Base-by-base conservation (phyloP, 306 rosid genomes). In the Quercus robur region DNA sequence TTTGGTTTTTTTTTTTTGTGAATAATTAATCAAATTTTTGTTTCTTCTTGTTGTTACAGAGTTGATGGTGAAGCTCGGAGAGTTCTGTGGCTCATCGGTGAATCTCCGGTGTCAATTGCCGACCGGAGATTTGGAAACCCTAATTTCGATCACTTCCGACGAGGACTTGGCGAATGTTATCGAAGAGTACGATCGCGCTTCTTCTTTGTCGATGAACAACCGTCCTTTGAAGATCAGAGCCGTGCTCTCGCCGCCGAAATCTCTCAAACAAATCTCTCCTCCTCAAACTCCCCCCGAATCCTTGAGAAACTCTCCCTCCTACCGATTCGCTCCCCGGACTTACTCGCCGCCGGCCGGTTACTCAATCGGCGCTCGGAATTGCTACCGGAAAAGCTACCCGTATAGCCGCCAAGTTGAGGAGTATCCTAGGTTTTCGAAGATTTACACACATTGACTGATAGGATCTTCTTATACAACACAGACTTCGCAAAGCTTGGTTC, bases 101-200 rank as follows among this genome's bases (percentile, higher is more conserved):
- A 86, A 78, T 3, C 63, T 95, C 75, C 71, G 71, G 82, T 95
- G 98, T 63, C 90, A 81, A 8, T 80, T 95, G 67, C 97, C 99
- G 2, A 78, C 41, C 78, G 98, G 98, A 11, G 98, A 93, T 8
- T 71, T 95, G 64, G 99, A 91, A 76, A 95, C 97, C 0, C 79
- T 95, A 84, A 83, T 95, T 81, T 78, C 97, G 15, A 70, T 95
- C 56, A 89, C 66, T 2, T 89, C 83, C 74, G 98, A 93, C 6
- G 97, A 90, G 73, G 99, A 95, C 82, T 82, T 93, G 81, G 81
- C 84, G 0, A 88, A 87, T 56, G 82, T 95, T 49, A 73, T 95
- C 1, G 91, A 93, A 68, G 93, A 85, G 80, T 93, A 95, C 80
- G 87, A 83, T 57, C 85, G 90, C 49, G 92, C 84, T 64, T 91